Base-by-base conservation (phyloP, 352 stramenopile genomes). In the Pythium periplocum region DNA sequence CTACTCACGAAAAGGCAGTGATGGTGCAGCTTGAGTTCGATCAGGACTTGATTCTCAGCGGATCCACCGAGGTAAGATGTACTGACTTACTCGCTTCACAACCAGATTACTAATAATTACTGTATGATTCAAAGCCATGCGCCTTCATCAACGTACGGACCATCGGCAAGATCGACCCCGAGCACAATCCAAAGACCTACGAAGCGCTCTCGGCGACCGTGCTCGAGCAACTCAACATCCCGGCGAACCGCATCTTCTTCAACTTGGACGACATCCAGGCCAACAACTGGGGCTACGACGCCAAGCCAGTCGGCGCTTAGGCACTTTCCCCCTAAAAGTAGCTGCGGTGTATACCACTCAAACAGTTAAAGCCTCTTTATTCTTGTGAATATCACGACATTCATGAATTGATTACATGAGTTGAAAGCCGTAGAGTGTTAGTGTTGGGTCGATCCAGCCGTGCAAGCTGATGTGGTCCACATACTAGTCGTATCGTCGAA, bases 11-110 rank as follows among this genome's bases (percentile, higher is more conserved):
- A 53, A 33, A 46, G 3, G 53, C 66, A 40, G 47, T 76, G 31
- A 75, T 82, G 66, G 72, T 66, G 36, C 59, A 78, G 55, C 50
- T 82, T 41, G 57, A 69, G 8, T 56, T 78, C 37, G 65, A 71
- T 38, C 50, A 52, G 48, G 53, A 61, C 40, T 69, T 78, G 63
- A 38, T 70, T 40, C 68, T 76, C 48, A 55, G 64, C 32, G 55
- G 50, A 32, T 64, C 56, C 33, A 55, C 59, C 41, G 60, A 62
- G 36, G 65, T 77, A 46, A 26, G 65, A 44, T 4, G 1, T 26
- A 26, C 17, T 26, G 17, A 26, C 17, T 26, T 26, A 0, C 17
- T 26, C 17, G 17, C 17, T 26, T 26, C 17, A 26, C 17, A 26
- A 26, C 17, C 17, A 26, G 17, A 26, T 26, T 26, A 26, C 17